phyloP scores from a whole-genome alignment of 2,329 filamentous ascomycete genomes.

The Zasmidium angulare region DNA sequence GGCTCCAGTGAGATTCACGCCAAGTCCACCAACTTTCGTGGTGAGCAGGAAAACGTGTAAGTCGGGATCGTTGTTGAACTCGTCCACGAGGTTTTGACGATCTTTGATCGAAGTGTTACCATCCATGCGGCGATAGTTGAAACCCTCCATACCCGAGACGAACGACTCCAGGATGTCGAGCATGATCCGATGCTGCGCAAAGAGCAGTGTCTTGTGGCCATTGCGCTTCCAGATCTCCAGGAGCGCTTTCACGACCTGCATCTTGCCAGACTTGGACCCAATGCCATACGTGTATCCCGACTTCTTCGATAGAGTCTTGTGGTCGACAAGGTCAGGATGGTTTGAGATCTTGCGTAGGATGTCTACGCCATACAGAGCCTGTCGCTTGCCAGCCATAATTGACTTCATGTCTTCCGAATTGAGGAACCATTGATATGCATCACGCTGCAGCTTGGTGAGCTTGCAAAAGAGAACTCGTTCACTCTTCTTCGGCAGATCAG shows the following conservation, averaged over 20 bases:
- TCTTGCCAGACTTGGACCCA: conserved; percentile 81
- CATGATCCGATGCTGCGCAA: conserved; percentile 93
- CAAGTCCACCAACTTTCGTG: conserved; percentile 90
- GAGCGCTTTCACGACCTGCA: conserved; percentile 88
- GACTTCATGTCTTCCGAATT: conserved; percentile 80
- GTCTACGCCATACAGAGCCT: conserved; percentile 87
- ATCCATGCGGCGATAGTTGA: conserved; percentile 88
- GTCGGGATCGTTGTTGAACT: conserved; percentile 79
- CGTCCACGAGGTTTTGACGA: conserved; percentile 86
- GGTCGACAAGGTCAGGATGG: conserved; percentile 84
- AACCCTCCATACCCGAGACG: conserved; percentile 63
- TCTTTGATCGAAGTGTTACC: conserved; percentile 84
- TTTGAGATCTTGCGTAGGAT: conserved; percentile 96
- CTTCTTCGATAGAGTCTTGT: conserved; percentile 58
- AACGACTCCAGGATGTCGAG: conserved; percentile 89
- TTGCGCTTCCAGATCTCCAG: conserved; percentile 85
- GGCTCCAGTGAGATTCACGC: conserved; percentile 91
- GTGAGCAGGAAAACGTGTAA: conserved; percentile 90
- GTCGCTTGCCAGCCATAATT: conserved; percentile 71
- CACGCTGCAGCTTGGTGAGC: conserved; percentile 74
- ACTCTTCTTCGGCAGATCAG: conserved; percentile 91
- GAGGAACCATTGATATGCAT: conserved; percentile 79
- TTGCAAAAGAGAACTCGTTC: conserved; percentile 97
- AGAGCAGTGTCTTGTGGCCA: conserved; percentile 92
- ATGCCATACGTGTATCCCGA: conserved; percentile 74